Evolutionary conservation across 371 early-diverging fungal genomes (phyloP), one percentile per base, ranked within the genome.

Genomic region (Mucor saturninus): DNA sequence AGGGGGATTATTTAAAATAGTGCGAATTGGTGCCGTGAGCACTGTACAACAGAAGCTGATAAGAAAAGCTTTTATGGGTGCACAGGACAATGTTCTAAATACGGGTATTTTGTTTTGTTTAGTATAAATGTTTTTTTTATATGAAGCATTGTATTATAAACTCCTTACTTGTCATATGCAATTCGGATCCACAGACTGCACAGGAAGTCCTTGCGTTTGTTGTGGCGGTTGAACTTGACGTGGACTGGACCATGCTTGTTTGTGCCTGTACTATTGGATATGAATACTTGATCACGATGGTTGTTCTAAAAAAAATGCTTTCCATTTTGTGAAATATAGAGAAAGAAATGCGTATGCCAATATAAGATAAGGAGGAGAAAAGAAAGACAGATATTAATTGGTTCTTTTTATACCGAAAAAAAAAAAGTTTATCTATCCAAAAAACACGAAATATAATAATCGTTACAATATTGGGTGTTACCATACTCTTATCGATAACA

Each of bases 1-100:
- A 21, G 21, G 21, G 21, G 21, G 21, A 21, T 21, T 21, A 21
- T 21, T 21, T 21, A 21, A 21, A 21, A 21, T 1, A 21, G 21
- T 21, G 21, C 21, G 21, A 21, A 21, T 21, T 21, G 21, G 21
- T 21, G 21, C 21, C 21, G 21, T 21, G 21, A 21, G 21, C 21
- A 21, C 21, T 21, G 21, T 21, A 21, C 21, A 21, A 21, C 29
- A 28, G 48, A 48, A 28, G 21, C 3, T 48, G 14, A 26, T 15
- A 48, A 28, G 48, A 28, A 21, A 28, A 4, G 3, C 5, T 4
- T 29, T 61, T 59, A 72, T 40, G 75, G 75, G 35, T 72, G 68
- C 15, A 72, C 72, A 51, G 75, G 75, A 49, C 75, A 75, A 60
- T 75, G 75, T 28, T 75, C 75, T 75, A 53, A 26, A 50, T 32